Conservation (phyloP, 257 asterid species). For the Haberlea rhodopensis region DNA sequence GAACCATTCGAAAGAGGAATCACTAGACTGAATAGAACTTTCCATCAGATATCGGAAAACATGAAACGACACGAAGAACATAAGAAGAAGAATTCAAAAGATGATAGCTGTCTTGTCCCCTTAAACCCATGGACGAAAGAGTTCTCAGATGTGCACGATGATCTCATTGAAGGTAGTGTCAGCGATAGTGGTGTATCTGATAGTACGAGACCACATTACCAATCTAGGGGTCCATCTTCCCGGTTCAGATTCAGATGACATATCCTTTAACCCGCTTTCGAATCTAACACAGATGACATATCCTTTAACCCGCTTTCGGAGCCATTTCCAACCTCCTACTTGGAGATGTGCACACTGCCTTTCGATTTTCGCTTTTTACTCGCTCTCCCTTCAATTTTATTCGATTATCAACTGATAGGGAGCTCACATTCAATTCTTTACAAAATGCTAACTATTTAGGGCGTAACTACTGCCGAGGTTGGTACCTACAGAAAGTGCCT, state of each 20-base stretch:
- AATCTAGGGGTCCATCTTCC: constrained; percentile 46
- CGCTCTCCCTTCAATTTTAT: no score
- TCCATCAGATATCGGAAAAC: constrained; percentile 90
- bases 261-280: constrained; percentile 5
- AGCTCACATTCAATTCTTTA: background rate
- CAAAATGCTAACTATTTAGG: background rate
- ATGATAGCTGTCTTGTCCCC: constrained; percentile 81
- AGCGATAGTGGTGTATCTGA: constrained; percentile 71
- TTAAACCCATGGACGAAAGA: constrained; percentile 59
- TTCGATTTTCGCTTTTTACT: background rate
- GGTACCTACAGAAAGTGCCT: no score
- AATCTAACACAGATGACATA: constrained; percentile 12
- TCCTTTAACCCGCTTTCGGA: background rate
- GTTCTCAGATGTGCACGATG: constrained; percentile 68
- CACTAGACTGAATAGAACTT: constrained; percentile 75
- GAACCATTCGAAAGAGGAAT: constrained; percentile 95
- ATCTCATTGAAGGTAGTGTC: constrained; percentile 59
- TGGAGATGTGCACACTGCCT: background rate
- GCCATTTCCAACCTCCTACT: background rate
- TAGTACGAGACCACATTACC: constrained; percentile 44
- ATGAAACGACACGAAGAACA: constrained; percentile 65
- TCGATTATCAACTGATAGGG: background rate
- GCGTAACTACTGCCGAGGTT: background rate
- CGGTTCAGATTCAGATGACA: constrained; percentile 44
- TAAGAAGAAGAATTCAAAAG: constrained; percentile 67